Evolutionary conservation across 2,329 filamentous ascomycete genomes (phyloP).

Genomic region (Ascochyta viciae-villosae): DNA sequence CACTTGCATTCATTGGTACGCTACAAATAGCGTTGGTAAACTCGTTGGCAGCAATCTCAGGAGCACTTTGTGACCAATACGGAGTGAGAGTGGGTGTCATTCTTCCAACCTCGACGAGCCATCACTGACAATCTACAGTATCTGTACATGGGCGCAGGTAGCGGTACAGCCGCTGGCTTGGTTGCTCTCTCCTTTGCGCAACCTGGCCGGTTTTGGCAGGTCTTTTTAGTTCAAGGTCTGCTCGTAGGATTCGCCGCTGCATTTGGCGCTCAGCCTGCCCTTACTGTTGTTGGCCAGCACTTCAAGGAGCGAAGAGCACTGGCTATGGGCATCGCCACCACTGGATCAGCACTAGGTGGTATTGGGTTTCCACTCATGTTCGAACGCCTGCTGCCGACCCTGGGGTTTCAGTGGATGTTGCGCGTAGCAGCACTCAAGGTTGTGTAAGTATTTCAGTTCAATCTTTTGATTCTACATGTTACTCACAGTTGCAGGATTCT

Average conservation of each 20-base stretch:
- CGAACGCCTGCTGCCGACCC: slow-evolving; percentile 59
- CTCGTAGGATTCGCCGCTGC: slow-evolving; percentile 54
- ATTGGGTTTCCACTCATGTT: slow-evolving; percentile 66
- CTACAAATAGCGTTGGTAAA: slow-evolving; percentile 57
- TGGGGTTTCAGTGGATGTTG: slow-evolving; percentile 69
- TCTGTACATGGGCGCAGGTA: slow-evolving; percentile 37
- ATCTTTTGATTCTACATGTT: slow-evolving; percentile 52
- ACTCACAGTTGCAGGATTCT: slow-evolving; percentile 58
- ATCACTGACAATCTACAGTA: slow-evolving; percentile 36
- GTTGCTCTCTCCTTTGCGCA: slow-evolving; percentile 36
- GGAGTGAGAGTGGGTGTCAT: slow-evolving; percentile 59
- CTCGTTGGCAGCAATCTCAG: slow-evolving; percentile 64
- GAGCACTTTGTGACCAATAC: slow-evolving; percentile 67
- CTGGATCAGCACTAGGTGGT: slow-evolving; percentile 51
- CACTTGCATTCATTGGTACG: slow-evolving; percentile 54
- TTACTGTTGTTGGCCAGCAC: slow-evolving; percentile 53
- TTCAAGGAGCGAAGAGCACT: slow-evolving; percentile 53
- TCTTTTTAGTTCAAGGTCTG: slow-evolving; percentile 55
- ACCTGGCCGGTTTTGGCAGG: slow-evolving; percentile 47
- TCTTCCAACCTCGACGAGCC: slow-evolving; percentile 10
- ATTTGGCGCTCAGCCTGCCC: slow-evolving; percentile 51
- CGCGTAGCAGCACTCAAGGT: slow-evolving; percentile 65
- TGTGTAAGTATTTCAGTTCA: slow-evolving; percentile 47
- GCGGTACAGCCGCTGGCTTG: slow-evolving; percentile 28
- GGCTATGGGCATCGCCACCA: slow-evolving; percentile 53